Evolutionary conservation across 768 basidiomycete genomes (phyloP).

Genomic region (Solioccasus polychromus): DNA sequence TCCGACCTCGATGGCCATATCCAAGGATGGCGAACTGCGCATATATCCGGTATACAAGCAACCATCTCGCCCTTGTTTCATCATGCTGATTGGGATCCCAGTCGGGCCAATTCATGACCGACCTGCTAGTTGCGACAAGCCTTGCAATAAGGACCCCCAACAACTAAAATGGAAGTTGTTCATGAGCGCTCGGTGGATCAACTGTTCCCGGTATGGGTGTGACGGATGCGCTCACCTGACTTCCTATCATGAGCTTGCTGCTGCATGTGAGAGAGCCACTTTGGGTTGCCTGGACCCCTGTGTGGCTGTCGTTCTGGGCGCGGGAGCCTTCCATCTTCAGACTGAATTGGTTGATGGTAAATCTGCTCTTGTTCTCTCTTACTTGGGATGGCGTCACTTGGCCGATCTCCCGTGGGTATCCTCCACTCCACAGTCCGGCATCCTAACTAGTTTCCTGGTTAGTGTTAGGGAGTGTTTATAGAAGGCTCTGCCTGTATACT

Average conservation of each 20-base stretch:
- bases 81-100: constrained; percentile 9
- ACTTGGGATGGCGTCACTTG: not conserved
- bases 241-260: not conserved
- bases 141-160: constrained; percentile 32
- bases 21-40: constrained; percentile 31
- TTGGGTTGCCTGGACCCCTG: too few relatives aligned
- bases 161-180: constrained; percentile 21
- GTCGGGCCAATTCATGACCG: constrained; percentile 24
- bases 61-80: too few relatives aligned
- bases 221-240: not conserved
- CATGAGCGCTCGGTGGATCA: not conserved
- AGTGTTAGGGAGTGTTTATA: not conserved
- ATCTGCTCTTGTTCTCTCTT: not conserved
- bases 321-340: not conserved
- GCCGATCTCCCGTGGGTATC: not conserved
- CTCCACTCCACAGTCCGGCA: not conserved
- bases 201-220: not conserved
- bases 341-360: not conserved
- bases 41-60: constrained; percentile 28
- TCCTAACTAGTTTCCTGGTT: not conserved
- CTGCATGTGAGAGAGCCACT: not conserved
- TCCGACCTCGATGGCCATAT: constrained; percentile 28
- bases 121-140: constrained; percentile 31
- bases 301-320: too few relatives aligned
- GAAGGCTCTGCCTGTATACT: not conserved